phyloP scores from a whole-genome alignment of 1,284 basidiomycete genomes.

The Sporisorium exsertum region DNA sequence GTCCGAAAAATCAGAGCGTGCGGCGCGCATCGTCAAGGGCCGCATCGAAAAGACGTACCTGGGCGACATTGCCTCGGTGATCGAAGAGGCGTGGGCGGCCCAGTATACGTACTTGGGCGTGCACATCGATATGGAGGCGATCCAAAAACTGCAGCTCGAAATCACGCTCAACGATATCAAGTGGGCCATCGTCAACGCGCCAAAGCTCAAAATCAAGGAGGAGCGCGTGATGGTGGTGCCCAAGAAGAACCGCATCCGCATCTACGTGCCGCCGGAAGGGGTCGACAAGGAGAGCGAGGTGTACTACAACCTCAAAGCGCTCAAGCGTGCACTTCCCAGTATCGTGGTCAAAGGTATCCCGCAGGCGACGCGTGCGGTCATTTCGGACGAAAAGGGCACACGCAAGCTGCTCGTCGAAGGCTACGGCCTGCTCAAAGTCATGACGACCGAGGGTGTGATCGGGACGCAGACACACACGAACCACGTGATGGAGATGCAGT shows the following conservation, averaged over 20 bases:
- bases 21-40: slow-evolving; percentile 96
- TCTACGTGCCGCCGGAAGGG: slow-evolving; percentile 75
- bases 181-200: slow-evolving; percentile 86
- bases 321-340: slow-evolving; percentile 65
- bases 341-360: slow-evolving; percentile 68
- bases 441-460: slow-evolving; percentile 95
- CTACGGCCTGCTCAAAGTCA: slow-evolving; percentile 95
- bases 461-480: slow-evolving; percentile 94
- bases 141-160: slow-evolving; percentile 92
- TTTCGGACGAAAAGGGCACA: slow-evolving; percentile 66
- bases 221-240: slow-evolving; percentile 71
- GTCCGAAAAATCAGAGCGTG: slow-evolving; percentile 77
- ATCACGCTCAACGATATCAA: slow-evolving; percentile 92
- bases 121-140: slow-evolving; percentile 89
- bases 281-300: slow-evolving; percentile 77
- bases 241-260: slow-evolving; percentile 81
- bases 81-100: slow-evolving; percentile 96
- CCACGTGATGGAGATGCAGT: slow-evolving; percentile 94
- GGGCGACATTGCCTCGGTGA: slow-evolving; percentile 89
- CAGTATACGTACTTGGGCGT: slow-evolving; percentile 93
- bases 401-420: slow-evolving; percentile 75
- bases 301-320: slow-evolving; percentile 64
- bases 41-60: slow-evolving; percentile 94
- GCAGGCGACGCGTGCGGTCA: slow-evolving; percentile 63
- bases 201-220: slow-evolving; percentile 92